Conservation (phyloP, 2,329 filamentous ascomycete species). For the Knoxdaviesia proteae region DNA sequence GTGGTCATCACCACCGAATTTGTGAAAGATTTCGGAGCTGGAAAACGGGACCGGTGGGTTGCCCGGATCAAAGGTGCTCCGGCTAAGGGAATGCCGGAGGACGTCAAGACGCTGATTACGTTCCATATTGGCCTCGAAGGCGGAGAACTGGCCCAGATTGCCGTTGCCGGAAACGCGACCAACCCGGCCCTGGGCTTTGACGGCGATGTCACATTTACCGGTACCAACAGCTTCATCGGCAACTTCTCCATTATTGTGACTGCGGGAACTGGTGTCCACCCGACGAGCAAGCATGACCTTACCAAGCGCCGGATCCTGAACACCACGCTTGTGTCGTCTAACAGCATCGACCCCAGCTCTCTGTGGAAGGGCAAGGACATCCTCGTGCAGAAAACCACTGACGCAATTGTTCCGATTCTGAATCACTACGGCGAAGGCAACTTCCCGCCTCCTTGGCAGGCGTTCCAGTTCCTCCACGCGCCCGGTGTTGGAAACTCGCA, state of each 20-base stretch:
- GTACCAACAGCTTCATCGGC: conserved; percentile 51
- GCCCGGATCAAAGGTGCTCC: conserved; percentile 68
- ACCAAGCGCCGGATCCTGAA: conserved; percentile 51
- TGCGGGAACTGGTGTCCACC: conserved; percentile 41
- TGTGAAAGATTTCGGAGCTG: conserved; percentile 74
- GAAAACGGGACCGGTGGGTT: conserved; percentile 79
- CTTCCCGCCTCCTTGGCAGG: conserved; percentile 66
- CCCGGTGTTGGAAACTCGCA: conserved; percentile 62
- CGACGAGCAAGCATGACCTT: conserved; percentile 42
- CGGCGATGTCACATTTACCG: conserved; percentile 46
- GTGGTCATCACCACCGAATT: conserved; percentile 87
- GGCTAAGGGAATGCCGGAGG: conserved; percentile 42
- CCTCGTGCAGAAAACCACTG: conserved; percentile 31
- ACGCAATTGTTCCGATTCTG: conserved; percentile 15
- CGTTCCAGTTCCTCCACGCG: conserved; percentile 56
- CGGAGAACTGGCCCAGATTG: conserved; percentile 39
- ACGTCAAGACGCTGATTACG: conserved; percentile 56
- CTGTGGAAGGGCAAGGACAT: conserved; percentile 70
- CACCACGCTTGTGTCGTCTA: conserved; percentile 53
- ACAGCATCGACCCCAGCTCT: conserved; percentile 42
- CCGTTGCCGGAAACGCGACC: conserved; percentile 21
- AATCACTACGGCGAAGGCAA: conserved; percentile 29
- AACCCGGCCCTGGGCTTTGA: conserved; percentile 24
- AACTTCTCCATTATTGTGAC: conserved; percentile 65
- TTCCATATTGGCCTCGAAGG: conserved; percentile 75